Base-by-base conservation (phyloP, 2,329 filamentous ascomycete genomes). In the Zasmidium cellare region DNA sequence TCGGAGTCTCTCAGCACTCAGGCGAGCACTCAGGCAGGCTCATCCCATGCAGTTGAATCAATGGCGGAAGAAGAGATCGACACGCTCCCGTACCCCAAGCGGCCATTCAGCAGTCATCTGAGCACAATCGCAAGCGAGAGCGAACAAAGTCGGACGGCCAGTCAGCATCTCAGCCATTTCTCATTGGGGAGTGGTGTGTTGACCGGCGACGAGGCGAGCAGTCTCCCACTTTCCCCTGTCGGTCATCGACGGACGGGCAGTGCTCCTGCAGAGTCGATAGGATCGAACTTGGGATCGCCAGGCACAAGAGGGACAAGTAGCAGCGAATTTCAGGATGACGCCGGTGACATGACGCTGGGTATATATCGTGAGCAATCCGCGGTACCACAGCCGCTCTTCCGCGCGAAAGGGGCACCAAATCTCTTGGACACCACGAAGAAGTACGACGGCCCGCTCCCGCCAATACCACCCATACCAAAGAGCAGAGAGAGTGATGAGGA, bases 91-190 rank as follows among this genome's bases (percentile, higher is more conserved):
- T 72, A 65, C 52, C 69, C 67, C 18, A 64, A 68, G 46, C 59
- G 68, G 12, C 68, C 61, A 5, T 71, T 70, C 61, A 69, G 62
- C 57, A 67, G 65, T 51, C 65, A 72, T 53, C 64, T 74, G 38
- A 73, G 72, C 45, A 74, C 72, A 3, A 74, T 74, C 50, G 70
- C 69, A 9, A 74, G 72, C 58, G 70, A 71, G 53, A 72, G 71
- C 50, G 70, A 70, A 46, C 56, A 57, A 11, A 67, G 67, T 47
- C 51, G 67, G 51, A 60, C 56, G 14, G 62, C 58, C 24, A 70
- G 65, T 52, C 67, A 64, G 23, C 67, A 69, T 41, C 57, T 70
- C 45, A 71, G 69, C 49, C 69, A 71, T 46, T 71, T 72, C 58
- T 71, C 69, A 1, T 57, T 67, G 14, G 69, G 69, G 9, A 72